Conservation (phyloP, 306 rosid species). For the Rosa rugosa region DNA sequence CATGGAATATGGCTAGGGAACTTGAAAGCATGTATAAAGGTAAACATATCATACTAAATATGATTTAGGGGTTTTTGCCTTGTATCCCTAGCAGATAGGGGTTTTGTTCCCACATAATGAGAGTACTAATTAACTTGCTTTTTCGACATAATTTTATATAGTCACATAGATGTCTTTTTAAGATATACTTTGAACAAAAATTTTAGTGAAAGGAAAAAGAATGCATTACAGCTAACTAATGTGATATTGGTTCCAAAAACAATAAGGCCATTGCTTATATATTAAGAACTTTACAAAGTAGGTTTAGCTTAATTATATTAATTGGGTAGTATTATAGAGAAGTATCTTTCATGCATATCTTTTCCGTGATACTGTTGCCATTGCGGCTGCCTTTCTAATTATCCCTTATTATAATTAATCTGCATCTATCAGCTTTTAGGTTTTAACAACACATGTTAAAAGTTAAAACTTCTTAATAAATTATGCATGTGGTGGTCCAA, state of each 20-base stretch:
- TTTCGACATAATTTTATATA: too few species aligned
- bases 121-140: too few species aligned
- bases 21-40: too few species aligned
- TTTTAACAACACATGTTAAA: neutral
- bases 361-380: constrained; percentile 28
- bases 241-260: neutral
- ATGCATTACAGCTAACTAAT: neutral
- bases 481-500: neutral
- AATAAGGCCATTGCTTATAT: neutral
- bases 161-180: too few species aligned
- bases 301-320: neutral
- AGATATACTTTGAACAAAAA: neutral
- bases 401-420: neutral
- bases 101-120: too few species aligned
- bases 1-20: too few species aligned
- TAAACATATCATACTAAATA: too few species aligned
- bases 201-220: neutral
- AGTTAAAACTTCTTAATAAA: neutral
- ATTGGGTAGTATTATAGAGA: neutral
- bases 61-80: too few species aligned
- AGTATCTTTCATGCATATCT: constrained; percentile 6
- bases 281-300: neutral
- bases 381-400: constrained; percentile 20
- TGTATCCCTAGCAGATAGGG: too few species aligned
- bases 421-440: constrained; percentile 6